A percentile compares a stretch with the other conserved stretches of the same genome.
Conservation (phyloP, 2,329 filamentous ascomycete genomes). For the Aureobasidium sp. region DNA sequence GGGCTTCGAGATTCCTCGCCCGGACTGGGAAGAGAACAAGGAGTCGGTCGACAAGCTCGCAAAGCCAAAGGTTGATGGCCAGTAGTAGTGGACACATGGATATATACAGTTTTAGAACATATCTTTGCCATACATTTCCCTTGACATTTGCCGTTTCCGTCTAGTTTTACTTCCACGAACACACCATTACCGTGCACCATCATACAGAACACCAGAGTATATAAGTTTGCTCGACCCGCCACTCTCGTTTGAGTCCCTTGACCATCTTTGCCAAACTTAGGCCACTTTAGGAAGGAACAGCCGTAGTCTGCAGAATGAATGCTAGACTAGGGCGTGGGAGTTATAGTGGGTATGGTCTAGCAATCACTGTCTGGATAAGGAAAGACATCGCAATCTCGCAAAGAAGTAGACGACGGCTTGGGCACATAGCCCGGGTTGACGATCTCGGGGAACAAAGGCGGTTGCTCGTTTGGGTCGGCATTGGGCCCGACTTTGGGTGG, state of each 20-base stretch:
- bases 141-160: too few relatives aligned
- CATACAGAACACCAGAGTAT: too few relatives aligned
- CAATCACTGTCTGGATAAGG: neutral
- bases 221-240: too few relatives aligned
- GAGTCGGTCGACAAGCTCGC: constrained; percentile 46
- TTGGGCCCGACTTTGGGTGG: neutral
- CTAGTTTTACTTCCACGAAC: too few relatives aligned
- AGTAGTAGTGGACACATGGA: constrained; percentile 22
- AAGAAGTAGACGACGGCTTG: neutral
- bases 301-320: too few relatives aligned
- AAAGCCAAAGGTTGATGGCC: constrained; percentile 37
- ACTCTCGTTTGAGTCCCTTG: too few relatives aligned
- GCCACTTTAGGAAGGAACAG: too few relatives aligned
- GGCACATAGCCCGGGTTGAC: neutral
- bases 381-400: neutral
- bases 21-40: constrained; percentile 40
- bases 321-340: too few relatives aligned
- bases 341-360: neutral
- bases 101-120: neutral
- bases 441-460: neutral
- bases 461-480: neutral
- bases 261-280: too few relatives aligned
- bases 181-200: too few relatives aligned
- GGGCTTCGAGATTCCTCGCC: constrained; percentile 62
- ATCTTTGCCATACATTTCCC: too few relatives aligned